Conservation (phyloP, 768 basidiomycete species). For the Daedaleopsis nitida region DNA sequence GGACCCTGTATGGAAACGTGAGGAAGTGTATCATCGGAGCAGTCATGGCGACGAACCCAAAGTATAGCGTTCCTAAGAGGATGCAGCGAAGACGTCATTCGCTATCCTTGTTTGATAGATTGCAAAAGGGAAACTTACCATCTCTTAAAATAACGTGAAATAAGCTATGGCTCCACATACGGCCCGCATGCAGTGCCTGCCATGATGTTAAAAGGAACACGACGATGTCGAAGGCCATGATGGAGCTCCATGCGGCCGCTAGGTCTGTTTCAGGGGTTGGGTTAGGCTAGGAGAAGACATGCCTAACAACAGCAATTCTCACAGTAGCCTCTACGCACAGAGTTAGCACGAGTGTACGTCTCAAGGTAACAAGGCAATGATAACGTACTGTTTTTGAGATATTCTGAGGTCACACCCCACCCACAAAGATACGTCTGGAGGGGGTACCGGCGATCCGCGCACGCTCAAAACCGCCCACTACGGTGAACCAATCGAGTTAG, state of each 20-base stretch:
- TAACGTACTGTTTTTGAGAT: constrained; percentile 5
- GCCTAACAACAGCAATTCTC: neutral
- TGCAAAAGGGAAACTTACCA: neutral
- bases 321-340: neutral
- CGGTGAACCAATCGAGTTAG: neutral
- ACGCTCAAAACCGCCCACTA: constrained; percentile 1
- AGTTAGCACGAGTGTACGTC: neutral
- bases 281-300: neutral
- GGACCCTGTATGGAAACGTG: neutral
- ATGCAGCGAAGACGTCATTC: neutral
- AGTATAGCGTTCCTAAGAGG: constrained; percentile 3
- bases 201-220: constrained; percentile 23
- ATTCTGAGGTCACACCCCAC: constrained; percentile 4
- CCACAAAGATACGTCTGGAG: neutral
- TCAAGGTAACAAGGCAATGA: neutral
- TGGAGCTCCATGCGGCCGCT: constrained; percentile 12
- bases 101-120: too few species aligned
- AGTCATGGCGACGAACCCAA: constrained; percentile 1
- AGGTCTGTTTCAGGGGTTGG: constrained; percentile 8
- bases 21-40: neutral
- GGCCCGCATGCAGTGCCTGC: constrained; percentile 14
- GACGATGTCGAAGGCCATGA: constrained; percentile 21
- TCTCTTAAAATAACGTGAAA: constrained; percentile 2
- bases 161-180: neutral
- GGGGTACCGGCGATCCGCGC: neutral